A percentile compares a stretch with the other conserved stretches of the same genome.
phyloP scores from a whole-genome alignment of 352 stramenopile species.

The Aphanomyces astaci region DNA sequence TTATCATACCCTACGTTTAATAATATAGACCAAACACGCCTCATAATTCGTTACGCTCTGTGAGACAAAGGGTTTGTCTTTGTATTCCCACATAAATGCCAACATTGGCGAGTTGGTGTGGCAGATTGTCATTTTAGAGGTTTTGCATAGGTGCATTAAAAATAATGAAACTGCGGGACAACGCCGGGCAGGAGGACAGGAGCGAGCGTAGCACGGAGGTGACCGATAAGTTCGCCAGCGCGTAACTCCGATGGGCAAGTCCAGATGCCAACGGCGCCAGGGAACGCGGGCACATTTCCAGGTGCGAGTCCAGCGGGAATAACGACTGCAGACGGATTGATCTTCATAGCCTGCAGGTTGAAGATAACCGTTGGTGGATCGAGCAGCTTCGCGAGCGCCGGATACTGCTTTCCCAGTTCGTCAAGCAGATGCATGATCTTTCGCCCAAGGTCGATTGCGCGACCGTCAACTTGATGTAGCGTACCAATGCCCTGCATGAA shows the following conservation, averaged over 20 bases:
- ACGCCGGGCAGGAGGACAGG: slow-evolving; percentile 27
- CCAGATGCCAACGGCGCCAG: slow-evolving; percentile 30
- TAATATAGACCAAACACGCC: too few relatives aligned
- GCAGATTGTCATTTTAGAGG: slow-evolving; percentile 23
- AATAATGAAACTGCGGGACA: slow-evolving; percentile 30
- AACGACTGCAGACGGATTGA: slow-evolving; percentile 28
- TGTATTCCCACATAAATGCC: too few relatives aligned
- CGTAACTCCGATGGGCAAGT: slow-evolving; percentile 30
- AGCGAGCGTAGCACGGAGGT: slow-evolving; percentile 28
- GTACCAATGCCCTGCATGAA: slow-evolving; percentile 33
- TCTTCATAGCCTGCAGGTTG: slow-evolving; percentile 29
- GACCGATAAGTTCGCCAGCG: slow-evolving; percentile 30
- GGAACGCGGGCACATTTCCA: slow-evolving; percentile 30
- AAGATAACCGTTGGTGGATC: slow-evolving; percentile 32
- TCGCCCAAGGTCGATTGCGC: slow-evolving; percentile 27
- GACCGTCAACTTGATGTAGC: slow-evolving; percentile 30
- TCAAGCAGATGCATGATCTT: slow-evolving; percentile 30
- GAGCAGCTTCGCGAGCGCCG: slow-evolving; percentile 28
- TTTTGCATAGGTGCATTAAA: slow-evolving; percentile 30
- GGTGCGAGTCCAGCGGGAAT: slow-evolving; percentile 28
- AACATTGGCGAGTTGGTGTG: slow-evolving; percentile 17
- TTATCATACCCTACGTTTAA: too few relatives aligned
- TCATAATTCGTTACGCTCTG: too few relatives aligned
- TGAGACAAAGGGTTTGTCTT: too few relatives aligned
- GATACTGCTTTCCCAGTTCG: slow-evolving; percentile 28